A percentile compares a stretch with the other conserved stretches of the same genome.
Conservation (phyloP, 371 early-diverging fungal genomes). For the Syncephalastrum racemosum region DNA sequence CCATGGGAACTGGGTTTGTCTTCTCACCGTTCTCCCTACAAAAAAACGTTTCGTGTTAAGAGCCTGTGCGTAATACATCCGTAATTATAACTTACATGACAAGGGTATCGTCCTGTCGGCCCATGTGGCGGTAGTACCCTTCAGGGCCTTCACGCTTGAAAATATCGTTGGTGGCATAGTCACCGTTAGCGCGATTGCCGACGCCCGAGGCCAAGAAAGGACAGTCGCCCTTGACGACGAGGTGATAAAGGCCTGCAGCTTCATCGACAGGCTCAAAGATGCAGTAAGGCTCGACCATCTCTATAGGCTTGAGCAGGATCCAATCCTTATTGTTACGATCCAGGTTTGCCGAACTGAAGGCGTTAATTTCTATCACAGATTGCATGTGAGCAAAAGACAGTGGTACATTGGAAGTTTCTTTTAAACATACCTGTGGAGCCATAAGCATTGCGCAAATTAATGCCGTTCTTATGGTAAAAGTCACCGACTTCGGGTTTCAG, state of each 20-base stretch:
- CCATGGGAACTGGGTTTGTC: conserved; percentile 41
- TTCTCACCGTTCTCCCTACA: conserved; percentile 43
- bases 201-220: conserved; percentile 20
- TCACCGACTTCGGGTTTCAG: conserved; percentile 6
- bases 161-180: conserved; percentile 32
- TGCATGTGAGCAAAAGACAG: neutral
- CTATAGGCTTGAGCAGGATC: conserved; percentile 4
- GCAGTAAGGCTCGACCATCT: neutral
- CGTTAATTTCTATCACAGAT: conserved; percentile 6
- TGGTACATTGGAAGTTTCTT: neutral
- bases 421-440: conserved; percentile 16
- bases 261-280: conserved; percentile 13
- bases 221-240: conserved; percentile 13
- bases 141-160: conserved; percentile 14
- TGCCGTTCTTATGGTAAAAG: conserved; percentile 1
- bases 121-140: conserved; percentile 21
- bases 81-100: conserved; percentile 34
- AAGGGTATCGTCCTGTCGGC: conserved; percentile 37
- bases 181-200: conserved; percentile 27
- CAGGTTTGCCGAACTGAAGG: neutral
- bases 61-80: no score
- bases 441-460: conserved; percentile 15
- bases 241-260: conserved; percentile 4
- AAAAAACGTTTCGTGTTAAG: neutral
- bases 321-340: neutral